Percentiles rank a stretch among this genome's conserved stretches.
phyloP scores from a whole-genome alignment of 306 rosid genomes.

The Potentilla sterilis region DNA sequence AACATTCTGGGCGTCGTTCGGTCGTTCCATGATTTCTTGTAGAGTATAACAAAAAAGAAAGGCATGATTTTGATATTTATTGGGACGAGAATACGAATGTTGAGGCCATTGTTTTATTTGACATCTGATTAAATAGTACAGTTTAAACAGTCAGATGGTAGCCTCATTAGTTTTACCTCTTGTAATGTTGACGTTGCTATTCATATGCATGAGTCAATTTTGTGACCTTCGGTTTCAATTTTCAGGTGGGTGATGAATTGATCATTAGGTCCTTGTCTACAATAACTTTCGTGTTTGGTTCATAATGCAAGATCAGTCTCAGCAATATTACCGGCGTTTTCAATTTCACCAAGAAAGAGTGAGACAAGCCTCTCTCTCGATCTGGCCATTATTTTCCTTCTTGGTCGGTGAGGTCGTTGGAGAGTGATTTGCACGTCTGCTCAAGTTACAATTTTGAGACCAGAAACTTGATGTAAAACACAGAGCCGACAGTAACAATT shows the following conservation, averaged over 20 bases:
- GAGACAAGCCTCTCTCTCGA: not conserved
- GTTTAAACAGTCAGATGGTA: not conserved
- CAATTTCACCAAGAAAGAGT: not conserved
- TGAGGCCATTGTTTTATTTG: not conserved
- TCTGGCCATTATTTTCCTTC: not conserved
- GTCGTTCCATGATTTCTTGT: slow-evolving; percentile 7
- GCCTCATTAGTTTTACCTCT: not conserved
- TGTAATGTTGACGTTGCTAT: not conserved
- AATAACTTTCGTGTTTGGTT: not conserved
- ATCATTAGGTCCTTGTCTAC: not conserved
- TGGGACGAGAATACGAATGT: not conserved
- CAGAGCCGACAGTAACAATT: not conserved
- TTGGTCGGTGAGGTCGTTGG: not conserved
- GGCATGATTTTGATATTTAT: not conserved
- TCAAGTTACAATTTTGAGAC: not conserved
- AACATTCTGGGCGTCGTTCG: slow-evolving; percentile 10
- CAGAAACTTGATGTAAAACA: not conserved
- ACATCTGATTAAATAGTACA: not conserved
- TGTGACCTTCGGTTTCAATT: not conserved
- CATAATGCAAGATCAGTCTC: not conserved
- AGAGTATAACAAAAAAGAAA: not conserved
- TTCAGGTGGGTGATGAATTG: not conserved
- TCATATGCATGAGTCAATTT: not conserved
- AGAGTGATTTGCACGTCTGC: not conserved
- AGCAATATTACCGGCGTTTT: not conserved